Percentiles rank a stretch among this genome's conserved stretches.
phyloP scores from a whole-genome alignment of 768 basidiomycete species.

The Sistotremastrum niveocremeum region DNA sequence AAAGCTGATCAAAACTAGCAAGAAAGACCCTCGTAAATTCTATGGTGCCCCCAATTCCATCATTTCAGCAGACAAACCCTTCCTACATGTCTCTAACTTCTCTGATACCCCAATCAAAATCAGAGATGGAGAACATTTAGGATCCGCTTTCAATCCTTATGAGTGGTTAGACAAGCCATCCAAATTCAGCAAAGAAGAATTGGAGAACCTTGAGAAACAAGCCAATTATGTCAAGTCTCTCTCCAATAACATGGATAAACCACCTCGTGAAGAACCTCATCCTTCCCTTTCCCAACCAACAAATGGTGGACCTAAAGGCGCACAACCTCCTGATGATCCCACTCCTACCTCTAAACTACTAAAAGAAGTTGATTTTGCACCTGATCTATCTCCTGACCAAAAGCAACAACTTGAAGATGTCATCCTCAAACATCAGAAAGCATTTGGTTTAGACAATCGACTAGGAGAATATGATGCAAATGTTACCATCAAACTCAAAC shows the following conservation, averaged over 20 bases:
- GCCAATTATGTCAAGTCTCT: background rate
- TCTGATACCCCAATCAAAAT: conserved; percentile 1
- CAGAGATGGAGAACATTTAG: conserved; percentile 2
- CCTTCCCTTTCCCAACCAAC: conserved; percentile 9
- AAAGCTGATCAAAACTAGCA: background rate
- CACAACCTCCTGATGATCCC: too few species aligned
- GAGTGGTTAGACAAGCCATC: conserved; percentile 4
- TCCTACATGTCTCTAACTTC: conserved; percentile 7
- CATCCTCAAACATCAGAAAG: conserved; percentile 8
- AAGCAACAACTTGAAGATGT: conserved; percentile 7
- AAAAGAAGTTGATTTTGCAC: conserved; percentile 11
- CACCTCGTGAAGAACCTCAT: background rate
- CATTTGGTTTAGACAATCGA: conserved; percentile 19
- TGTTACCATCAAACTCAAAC: conserved; percentile 15
- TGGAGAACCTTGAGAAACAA: background rate
- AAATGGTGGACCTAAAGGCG: conserved; percentile 17
- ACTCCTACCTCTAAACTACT: too few species aligned
- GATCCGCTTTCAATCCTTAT: background rate
- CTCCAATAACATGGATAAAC: background rate
- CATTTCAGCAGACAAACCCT: background rate
- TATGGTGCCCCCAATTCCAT: conserved; percentile 4
- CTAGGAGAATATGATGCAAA: conserved; percentile 15
- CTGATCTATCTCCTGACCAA: conserved; percentile 8
- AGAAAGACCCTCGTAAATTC: background rate
- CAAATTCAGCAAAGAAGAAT: background rate